Percentiles rank a stretch among this genome's conserved stretches.
phyloP scores from a whole-genome alignment of 257 asterid species.

The Scutellaria baicalensis region DNA sequence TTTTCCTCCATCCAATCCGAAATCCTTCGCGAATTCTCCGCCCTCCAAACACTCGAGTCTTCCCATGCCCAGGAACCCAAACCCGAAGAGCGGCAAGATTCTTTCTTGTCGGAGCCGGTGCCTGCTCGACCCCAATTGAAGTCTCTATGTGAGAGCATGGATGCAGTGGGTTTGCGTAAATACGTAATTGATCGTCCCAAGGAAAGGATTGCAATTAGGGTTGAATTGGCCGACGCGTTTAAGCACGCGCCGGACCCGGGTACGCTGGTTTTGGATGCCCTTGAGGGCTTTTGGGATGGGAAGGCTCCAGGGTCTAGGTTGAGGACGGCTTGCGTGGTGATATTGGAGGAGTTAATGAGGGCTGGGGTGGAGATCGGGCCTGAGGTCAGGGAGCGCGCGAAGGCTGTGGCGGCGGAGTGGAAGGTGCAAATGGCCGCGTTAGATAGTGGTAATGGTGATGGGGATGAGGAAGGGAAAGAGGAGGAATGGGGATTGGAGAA shows the following conservation, averaged over 20 bases:
- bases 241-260: conserved; percentile 52
- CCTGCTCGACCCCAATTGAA: conserved; percentile 47
- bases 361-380: conserved; percentile 31
- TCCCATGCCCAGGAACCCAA: conserved; percentile 7
- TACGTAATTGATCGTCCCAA: conserved; percentile 43
- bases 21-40: conserved; percentile 29
- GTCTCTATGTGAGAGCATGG: conserved; percentile 47
- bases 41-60: conserved; percentile 29
- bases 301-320: conserved; percentile 11
- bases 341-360: conserved; percentile 54
- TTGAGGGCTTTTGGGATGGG: conserved; percentile 35
- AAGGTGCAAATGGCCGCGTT: conserved; percentile 21
- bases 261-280: conserved; percentile 40
- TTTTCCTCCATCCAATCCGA: conserved; percentile 38
- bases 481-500: conserved; percentile 38
- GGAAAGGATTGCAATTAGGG: conserved; percentile 40
- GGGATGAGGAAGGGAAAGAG: conserved; percentile 24
- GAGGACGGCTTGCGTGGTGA: conserved; percentile 39
- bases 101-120: conserved; percentile 10
- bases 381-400: conserved; percentile 37
- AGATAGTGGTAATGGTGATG: conserved; percentile 3
- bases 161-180: conserved; percentile 40
- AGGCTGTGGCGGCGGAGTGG: conserved; percentile 32
- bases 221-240: conserved; percentile 50
- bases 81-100: conserved; percentile 7